Evolutionary conservation across 2,329 filamentous ascomycete species (phyloP).

Genomic region (Catunica adiposa): DNA sequence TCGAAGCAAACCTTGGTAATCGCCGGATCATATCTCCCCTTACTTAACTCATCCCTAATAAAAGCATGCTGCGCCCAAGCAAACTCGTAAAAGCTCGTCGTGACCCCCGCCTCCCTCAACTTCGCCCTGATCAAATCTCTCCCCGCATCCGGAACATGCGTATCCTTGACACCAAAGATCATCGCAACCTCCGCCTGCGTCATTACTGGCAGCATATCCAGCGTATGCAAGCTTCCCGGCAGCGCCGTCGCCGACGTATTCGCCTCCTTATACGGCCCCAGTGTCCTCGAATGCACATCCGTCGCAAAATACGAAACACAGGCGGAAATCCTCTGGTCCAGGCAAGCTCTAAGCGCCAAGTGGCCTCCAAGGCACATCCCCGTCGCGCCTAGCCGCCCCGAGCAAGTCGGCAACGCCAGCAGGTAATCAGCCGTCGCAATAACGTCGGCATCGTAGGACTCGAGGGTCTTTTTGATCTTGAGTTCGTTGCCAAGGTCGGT

Average conservation of each 20-base stretch:
- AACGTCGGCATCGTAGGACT: constrained; percentile 73
- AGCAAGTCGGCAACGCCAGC: constrained; percentile 59
- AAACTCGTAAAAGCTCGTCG: constrained; percentile 73
- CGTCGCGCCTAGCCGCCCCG: constrained; percentile 59
- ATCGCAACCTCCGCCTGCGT: constrained; percentile 58
- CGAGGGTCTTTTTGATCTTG: constrained; percentile 71
- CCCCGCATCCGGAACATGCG: constrained; percentile 69
- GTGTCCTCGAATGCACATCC: constrained; percentile 65
- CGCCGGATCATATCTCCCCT: constrained; percentile 83
- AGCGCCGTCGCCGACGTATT: constrained; percentile 23
- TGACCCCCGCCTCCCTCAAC: constrained; percentile 56
- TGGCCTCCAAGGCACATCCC: constrained; percentile 93
- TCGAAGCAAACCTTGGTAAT: constrained; percentile 80
- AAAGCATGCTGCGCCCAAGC: constrained; percentile 94
- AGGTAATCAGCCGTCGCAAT: constrained; percentile 51
- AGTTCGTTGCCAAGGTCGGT: constrained; percentile 77
- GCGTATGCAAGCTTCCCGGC: constrained; percentile 30
- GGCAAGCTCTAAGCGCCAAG: constrained; percentile 46
- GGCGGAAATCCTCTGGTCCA: constrained; percentile 62
- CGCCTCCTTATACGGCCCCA: constrained; percentile 47
- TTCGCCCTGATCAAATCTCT: constrained; percentile 71
- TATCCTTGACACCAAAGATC: constrained; percentile 87
- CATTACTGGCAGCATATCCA: constrained; percentile 45
- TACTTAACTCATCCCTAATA: constrained; percentile 80
- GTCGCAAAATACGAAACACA: constrained; percentile 84